Evolutionary conservation across 78 protist species (phyloP).

Genomic region (Dictyostelium purpureum): DNA sequence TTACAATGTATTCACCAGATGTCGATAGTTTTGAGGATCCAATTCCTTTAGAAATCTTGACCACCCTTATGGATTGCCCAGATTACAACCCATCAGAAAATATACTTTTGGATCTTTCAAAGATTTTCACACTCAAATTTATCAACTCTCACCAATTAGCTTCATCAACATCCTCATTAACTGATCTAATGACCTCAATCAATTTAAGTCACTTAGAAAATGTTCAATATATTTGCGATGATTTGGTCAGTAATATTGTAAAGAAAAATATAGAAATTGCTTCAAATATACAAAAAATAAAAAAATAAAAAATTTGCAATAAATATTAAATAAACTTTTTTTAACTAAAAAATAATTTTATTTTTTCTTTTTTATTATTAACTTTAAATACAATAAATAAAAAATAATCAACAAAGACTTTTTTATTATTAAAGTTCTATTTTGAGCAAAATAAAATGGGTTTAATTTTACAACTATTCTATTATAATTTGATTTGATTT

Average conservation of each 20-base stretch:
- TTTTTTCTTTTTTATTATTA: too few relatives aligned
- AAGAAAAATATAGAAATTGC: constrained; percentile 19
- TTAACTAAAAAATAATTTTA: background rate
- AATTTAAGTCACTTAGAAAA: background rate
- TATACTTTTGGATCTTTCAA: constrained; percentile 37
- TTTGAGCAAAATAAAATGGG: background rate
- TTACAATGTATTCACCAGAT: constrained; percentile 69
- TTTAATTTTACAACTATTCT: background rate
- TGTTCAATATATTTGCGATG: constrained; percentile 2
- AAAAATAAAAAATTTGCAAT: background rate
- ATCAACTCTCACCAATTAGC: background rate
- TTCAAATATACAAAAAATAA: background rate
- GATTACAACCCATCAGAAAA: constrained; percentile 36
- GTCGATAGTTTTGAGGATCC: constrained; percentile 69
- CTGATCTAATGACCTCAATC: background rate
- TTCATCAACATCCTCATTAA: background rate
- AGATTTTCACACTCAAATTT: constrained; percentile 28
- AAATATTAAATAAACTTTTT: too few relatives aligned
- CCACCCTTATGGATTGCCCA: constrained; percentile 3
- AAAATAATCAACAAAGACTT: background rate
- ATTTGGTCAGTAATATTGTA: background rate
- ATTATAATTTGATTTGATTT: background rate
- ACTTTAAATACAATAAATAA: background rate
- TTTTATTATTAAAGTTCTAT: background rate
- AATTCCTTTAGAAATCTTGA: constrained; percentile 17